Base-by-base conservation (phyloP, 805 yeast species). In the Danielia oregonensis region DNA sequence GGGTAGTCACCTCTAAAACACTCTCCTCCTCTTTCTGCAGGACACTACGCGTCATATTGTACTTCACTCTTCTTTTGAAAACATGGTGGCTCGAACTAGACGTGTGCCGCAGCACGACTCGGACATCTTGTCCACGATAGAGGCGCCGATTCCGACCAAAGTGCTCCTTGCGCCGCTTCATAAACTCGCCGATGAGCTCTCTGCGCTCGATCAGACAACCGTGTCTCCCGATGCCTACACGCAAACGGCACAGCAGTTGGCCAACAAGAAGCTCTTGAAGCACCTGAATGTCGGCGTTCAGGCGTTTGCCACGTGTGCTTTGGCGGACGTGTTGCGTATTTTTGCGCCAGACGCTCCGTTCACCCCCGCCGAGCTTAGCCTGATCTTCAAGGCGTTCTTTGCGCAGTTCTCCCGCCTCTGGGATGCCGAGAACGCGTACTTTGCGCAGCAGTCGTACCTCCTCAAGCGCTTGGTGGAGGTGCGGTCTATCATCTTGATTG, bases 291-390 rank as follows among this genome's bases (percentile, higher is more conserved):
- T 54, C 3, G 93, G 91, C 4, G 78, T 88, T 6, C 82, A 79
- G 44, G 77, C 89, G 0, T 76, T 68, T 38, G 73, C 73, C 1
- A 79, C 93, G 6, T 82, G 94, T 50, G 79, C 93, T 43, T 43
- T 87, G 6, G 70, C 87, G 5, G 95, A 88, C 53, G 65, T 89
- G 7, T 58, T 88, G 26, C 67, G 95, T 38, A 56, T 89, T 11
- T 82, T 72, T 49, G 96, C 95, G 0, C 96, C 96, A 0, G 86
- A 88, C 53, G 95, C 96, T 5, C 96, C 97, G 4, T 88, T 73
- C 57, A 76, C 83, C 2, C 78, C 79, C 16, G 43, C 63, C 2
- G 80, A 82, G 44, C 64, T 88, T 24, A 64, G 78, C 1, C 79
- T 68, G 4, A 72, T 86, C 13, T 86, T 88, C 62, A 74, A 70